These are phyloP conservation scores for Tulasnella sp. DNA, from an alignment of 768 basidiomycete species.

Conservation along the genomic window DNA sequence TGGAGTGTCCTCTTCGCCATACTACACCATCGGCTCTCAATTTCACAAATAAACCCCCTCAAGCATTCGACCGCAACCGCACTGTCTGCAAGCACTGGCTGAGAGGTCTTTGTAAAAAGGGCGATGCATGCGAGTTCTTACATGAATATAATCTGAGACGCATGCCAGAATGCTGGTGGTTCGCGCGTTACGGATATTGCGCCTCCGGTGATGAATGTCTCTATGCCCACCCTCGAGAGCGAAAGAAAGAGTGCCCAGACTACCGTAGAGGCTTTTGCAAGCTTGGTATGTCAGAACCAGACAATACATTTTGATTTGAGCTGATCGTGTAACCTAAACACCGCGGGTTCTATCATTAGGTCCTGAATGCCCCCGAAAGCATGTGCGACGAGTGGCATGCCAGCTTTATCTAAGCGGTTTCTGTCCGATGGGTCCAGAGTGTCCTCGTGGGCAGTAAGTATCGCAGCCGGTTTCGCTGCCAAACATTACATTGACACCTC, in stretches of 20 bases:
- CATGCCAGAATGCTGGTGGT: constrained; percentile 99
- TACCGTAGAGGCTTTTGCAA: constrained; percentile 94
- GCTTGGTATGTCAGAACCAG: constrained; percentile 27
- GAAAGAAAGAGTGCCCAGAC: constrained; percentile 87
- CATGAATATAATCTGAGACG: constrained; percentile 97
- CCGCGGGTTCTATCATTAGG: constrained; percentile 85
- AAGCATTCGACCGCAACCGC: constrained; percentile 24
- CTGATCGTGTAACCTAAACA: too few species aligned
- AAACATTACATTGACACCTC: constrained; percentile 13
- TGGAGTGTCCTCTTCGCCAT: constrained; percentile 86
- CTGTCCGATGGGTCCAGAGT: constrained; percentile 83
- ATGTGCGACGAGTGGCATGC: constrained; percentile 84
- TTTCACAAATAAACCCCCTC: constrained; percentile 51
- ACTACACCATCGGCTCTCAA: constrained; percentile 80
- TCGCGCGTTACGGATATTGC: constrained; percentile 94
- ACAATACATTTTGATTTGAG: too few species aligned
- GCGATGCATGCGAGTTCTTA: constrained; percentile 94
- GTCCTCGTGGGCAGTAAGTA: constrained; percentile 80
- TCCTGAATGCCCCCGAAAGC: constrained; percentile 81
- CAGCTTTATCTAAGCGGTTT: constrained; percentile 87
- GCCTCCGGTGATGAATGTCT: constrained; percentile 95
- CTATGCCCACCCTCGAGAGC: constrained; percentile 89
- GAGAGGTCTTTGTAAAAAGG: constrained; percentile 95
- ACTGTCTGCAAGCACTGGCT: constrained; percentile 94
- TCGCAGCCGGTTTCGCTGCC: constrained; percentile 1